Conservation (phyloP, 768 basidiomycete species). For the Boletus edulis region DNA sequence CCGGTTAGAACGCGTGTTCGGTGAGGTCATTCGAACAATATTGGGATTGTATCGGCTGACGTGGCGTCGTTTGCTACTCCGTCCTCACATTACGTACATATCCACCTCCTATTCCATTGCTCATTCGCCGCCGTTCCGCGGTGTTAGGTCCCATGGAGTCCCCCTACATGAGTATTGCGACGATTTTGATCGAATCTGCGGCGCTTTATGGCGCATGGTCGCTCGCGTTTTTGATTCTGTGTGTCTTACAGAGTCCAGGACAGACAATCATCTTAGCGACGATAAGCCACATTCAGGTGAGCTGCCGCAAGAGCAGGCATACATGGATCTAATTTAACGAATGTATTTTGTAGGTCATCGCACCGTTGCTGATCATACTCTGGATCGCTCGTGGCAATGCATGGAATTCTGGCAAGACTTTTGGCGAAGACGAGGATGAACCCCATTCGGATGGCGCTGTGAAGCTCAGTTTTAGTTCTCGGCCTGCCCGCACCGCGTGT, state of each 20-base stretch:
- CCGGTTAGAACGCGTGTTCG: conserved; percentile 23
- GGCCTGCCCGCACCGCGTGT: not conserved
- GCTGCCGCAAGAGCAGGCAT: not conserved
- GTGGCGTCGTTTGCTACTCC: not conserved
- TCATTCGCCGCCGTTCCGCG: not conserved
- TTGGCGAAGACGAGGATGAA: not conserved
- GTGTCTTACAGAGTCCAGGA: conserved; percentile 9
- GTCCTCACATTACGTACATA: not conserved
- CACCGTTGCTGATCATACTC: conserved; percentile 26
- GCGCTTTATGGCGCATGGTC: conserved; percentile 26
- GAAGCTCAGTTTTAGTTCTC: conserved; percentile 11
- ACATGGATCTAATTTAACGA: not conserved
- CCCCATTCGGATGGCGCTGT: not conserved
- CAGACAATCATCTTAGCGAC: conserved; percentile 24
- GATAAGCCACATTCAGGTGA: conserved; percentile 23
- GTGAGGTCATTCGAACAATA: conserved; percentile 11
- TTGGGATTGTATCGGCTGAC: not conserved
- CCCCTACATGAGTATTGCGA: conserved; percentile 23
- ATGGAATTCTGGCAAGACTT: conserved; percentile 7
- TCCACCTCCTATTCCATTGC: not conserved
- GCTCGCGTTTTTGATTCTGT: conserved; percentile 20
- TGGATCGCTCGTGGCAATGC: conserved; percentile 21
- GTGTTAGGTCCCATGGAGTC: conserved; percentile 14
- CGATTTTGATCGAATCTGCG: conserved; percentile 25
- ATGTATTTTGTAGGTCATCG: conserved; percentile 16